Evolutionary conservation across 2,329 filamentous ascomycete genomes (phyloP).

Genomic region (Paraphoma chrysanthemicola): DNA sequence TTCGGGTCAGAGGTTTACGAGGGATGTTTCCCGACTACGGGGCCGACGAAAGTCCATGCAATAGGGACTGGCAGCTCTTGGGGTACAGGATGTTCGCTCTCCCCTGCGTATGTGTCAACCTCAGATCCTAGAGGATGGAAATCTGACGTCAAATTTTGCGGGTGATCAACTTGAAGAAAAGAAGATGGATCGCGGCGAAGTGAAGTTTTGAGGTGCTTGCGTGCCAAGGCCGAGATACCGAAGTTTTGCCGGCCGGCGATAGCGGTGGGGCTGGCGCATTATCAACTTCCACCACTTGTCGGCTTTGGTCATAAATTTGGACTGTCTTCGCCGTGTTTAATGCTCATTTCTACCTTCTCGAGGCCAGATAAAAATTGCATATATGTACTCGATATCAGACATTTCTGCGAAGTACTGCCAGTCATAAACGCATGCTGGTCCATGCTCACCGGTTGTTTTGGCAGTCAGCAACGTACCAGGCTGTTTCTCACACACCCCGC

Average conservation of each 20-base stretch:
- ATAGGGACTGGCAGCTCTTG: constrained; percentile 43
- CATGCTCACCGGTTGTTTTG: too few relatives aligned
- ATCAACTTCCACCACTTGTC: not conserved
- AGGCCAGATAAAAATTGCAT: too few relatives aligned
- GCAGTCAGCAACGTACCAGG: too few relatives aligned
- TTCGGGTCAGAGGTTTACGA: constrained; percentile 6
- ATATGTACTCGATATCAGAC: too few relatives aligned
- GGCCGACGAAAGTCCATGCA: constrained; percentile 40
- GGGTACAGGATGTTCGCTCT: constrained; percentile 53
- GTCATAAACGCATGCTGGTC: too few relatives aligned
- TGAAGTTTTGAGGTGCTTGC: constrained; percentile 21
- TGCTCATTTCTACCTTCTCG: too few relatives aligned
- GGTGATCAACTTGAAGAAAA: constrained; percentile 45
- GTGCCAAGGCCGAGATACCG: not conserved
- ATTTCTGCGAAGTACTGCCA: too few relatives aligned
- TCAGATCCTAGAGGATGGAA: constrained; percentile 56
- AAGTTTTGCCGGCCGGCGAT: constrained; percentile 5
- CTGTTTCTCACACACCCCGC: too few relatives aligned
- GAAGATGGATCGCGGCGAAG: constrained; percentile 25
- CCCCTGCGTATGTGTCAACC: constrained; percentile 63
- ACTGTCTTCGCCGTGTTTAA: too few relatives aligned
- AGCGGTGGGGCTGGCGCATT: too few relatives aligned
- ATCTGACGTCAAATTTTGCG: constrained; percentile 65
- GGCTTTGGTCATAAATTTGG: too few relatives aligned
- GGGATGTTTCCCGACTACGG: constrained; percentile 47